These are phyloP conservation scores for Euphorbia pulcherrima DNA, from an alignment of 345 rosid genomes.

Conservation along the genomic window DNA sequence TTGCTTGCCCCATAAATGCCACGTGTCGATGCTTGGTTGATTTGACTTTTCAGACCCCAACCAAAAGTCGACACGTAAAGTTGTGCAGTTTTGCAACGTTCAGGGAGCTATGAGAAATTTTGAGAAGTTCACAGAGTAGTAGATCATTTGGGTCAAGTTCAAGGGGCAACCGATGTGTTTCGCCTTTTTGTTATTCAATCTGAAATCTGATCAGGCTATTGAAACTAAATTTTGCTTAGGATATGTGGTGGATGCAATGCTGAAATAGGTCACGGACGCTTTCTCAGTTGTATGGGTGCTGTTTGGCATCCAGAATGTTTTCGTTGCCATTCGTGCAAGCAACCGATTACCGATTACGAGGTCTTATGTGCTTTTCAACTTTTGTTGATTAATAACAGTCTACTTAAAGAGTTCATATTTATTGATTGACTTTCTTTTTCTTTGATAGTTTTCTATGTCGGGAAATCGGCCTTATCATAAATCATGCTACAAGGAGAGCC, in stretches of 20 bases:
- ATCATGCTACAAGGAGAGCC: constrained; percentile 68
- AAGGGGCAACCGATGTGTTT: no score
- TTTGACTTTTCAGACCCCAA: no score
- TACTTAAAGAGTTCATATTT: constrained; percentile 14
- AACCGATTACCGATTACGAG: constrained; percentile 72
- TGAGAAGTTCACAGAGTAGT: no score
- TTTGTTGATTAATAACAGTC: constrained; percentile 7
- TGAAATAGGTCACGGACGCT: constrained; percentile 89
- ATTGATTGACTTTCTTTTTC: constrained; percentile 22
- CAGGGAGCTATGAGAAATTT: no score
- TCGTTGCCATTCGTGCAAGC: constrained; percentile 66
- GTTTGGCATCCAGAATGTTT: constrained; percentile 93
- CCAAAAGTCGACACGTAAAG: no score
- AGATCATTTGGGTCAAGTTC: no score
- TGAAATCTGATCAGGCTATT: constrained; percentile 21
- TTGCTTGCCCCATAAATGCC: no score
- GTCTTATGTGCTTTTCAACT: constrained; percentile 30
- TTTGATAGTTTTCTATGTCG: constrained; percentile 70
- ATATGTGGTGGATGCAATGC: constrained; percentile 86
- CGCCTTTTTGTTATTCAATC: background rate
- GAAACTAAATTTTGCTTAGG: constrained; percentile 38
- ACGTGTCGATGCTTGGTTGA: no score
- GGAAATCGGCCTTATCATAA: constrained; percentile 78
- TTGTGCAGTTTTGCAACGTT: no score
- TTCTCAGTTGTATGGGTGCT: constrained; percentile 65